Evolutionary conservation across 2,329 filamentous ascomycete species (phyloP).

Genomic region (Dactylellina parvicollis): DNA sequence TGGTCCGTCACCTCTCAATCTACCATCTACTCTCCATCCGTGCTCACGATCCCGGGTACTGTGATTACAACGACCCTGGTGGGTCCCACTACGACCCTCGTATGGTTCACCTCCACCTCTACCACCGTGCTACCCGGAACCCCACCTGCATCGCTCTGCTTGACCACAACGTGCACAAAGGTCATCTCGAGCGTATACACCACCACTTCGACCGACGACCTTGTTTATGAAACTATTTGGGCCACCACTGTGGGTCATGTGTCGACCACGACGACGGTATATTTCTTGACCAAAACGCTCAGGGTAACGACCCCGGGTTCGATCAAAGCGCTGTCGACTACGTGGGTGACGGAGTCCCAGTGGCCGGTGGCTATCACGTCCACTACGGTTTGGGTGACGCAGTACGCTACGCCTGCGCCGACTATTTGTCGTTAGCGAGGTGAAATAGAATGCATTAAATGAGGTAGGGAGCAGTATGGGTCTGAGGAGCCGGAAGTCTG

Average conservation of each 20-base stretch:
- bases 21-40: conserved; percentile 22
- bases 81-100: background rate
- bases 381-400: conserved; percentile 10
- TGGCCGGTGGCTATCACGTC: conserved; percentile 9
- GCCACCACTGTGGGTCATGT: conserved; percentile 35
- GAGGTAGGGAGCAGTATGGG: no score
- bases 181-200: background rate
- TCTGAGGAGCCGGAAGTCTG: no score
- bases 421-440: conserved; percentile 14
- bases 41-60: conserved; percentile 14
- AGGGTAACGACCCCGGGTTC: conserved; percentile 28
- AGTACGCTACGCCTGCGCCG: conserved; percentile 34
- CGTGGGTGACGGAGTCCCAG: background rate
- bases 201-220: conserved; percentile 6
- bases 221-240: conserved; percentile 29
- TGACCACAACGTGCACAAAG: conserved; percentile 15
- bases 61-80: background rate
- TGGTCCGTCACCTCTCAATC: conserved; percentile 18
- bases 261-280: conserved; percentile 26
- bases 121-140: conserved; percentile 4
- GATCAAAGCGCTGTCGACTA: conserved; percentile 15
- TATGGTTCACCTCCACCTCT: background rate
- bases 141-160: conserved; percentile 18
- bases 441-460: no score
- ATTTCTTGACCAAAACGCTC: conserved; percentile 7